phyloP scores from a whole-genome alignment of 371 early-diverging fungal genomes.

The Nematocida sp. region DNA sequence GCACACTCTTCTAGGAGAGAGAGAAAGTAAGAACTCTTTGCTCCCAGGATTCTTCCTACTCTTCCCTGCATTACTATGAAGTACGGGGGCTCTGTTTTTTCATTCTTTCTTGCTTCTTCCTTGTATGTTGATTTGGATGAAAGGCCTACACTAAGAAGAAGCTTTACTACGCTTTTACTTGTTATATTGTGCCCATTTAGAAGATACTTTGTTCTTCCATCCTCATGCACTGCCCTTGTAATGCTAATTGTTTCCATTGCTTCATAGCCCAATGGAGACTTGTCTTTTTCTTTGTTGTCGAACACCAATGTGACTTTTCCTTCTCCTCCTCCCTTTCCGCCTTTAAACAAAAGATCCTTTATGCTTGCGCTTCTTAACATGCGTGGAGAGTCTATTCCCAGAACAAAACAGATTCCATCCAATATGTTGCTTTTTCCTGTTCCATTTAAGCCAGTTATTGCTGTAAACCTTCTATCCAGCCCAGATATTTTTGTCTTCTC shows the following conservation, averaged over 20 bases:
- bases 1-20: slow-evolving; percentile 46
- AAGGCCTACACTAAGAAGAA: slow-evolving; percentile 69
- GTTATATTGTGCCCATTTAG: slow-evolving; percentile 91
- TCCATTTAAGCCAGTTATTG: slow-evolving; percentile 97
- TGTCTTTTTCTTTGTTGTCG: slow-evolving; percentile 36
- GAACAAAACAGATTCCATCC: slow-evolving; percentile 95
- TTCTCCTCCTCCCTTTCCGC: slow-evolving; percentile 71
- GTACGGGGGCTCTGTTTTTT: slow-evolving; percentile 73
- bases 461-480: slow-evolving; percentile 73
- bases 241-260: slow-evolving; percentile 5
- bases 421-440: slow-evolving; percentile 97
- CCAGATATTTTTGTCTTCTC: slow-evolving; percentile 53
- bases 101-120: slow-evolving; percentile 80
- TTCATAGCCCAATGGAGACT: slow-evolving; percentile 27
- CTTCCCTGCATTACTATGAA: slow-evolving; percentile 51
- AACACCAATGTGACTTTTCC: slow-evolving; percentile 38
- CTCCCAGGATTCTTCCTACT: slow-evolving; percentile 35
- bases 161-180: slow-evolving; percentile 76
- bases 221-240: slow-evolving; percentile 51
- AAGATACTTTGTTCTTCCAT: slow-evolving; percentile 57
- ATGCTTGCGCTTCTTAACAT: slow-evolving; percentile 84
- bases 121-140: slow-evolving; percentile 74
- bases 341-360: slow-evolving; percentile 89
- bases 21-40: slow-evolving; percentile 45
- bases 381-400: slow-evolving; percentile 69